phyloP scores from a whole-genome alignment of 345 rosid species.

The Aquilaria sinensis region DNA sequence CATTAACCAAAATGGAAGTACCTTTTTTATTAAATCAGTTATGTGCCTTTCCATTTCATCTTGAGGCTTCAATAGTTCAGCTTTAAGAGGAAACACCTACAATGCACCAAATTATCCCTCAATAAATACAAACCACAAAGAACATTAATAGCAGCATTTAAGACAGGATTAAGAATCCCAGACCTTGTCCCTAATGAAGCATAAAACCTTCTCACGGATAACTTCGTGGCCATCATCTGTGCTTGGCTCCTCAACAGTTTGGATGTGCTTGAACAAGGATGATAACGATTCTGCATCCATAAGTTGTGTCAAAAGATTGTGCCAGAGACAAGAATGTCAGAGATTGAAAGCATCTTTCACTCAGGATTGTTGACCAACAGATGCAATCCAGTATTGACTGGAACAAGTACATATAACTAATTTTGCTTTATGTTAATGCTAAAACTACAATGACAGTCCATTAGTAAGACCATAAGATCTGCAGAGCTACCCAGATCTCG shows the following conservation, averaged over 20 bases:
- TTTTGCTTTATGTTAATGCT: too few species aligned
- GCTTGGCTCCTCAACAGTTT: constrained; percentile 62
- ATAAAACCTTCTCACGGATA: constrained; percentile 78
- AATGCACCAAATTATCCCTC: constrained; percentile 10
- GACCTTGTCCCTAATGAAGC: constrained; percentile 91
- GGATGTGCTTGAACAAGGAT: constrained; percentile 81
- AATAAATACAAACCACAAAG: constrained; percentile 4
- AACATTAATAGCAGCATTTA: neutral
- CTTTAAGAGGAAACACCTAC: constrained; percentile 87
- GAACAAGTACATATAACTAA: too few species aligned
- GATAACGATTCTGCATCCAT: constrained; percentile 65
- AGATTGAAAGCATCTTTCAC: too few species aligned
- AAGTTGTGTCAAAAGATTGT: constrained; percentile 3
- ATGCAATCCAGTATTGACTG: too few species aligned
- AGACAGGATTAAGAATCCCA: constrained; percentile 2
- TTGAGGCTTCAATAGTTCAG: constrained; percentile 87
- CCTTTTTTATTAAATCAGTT: constrained; percentile 90
- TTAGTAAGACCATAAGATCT: too few species aligned
- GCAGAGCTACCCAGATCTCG: too few species aligned
- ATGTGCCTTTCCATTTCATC: constrained; percentile 97
- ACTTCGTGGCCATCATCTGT: constrained; percentile 39
- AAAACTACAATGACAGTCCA: too few species aligned
- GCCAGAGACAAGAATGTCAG: too few species aligned
- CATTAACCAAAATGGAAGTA: constrained; percentile 6
- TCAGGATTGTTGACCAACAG: too few species aligned